These are phyloP conservation scores for Aquilaria malaccensis DNA, from an alignment of 345 rosid species.

Conservation along the genomic window DNA sequence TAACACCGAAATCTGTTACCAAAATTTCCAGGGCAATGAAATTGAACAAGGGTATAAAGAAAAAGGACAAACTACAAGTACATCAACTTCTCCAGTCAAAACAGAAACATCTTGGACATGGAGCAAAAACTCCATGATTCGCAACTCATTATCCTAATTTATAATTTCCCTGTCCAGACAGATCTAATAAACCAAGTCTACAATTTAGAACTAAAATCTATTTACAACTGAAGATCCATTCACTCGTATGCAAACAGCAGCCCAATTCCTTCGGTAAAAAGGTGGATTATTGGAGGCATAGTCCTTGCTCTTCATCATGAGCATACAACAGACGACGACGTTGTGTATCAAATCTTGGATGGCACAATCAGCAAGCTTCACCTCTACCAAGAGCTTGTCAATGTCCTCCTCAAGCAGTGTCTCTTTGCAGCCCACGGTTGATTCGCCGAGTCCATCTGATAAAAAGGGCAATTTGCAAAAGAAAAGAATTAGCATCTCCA, in stretches of 20 bases:
- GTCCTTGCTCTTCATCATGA: background rate
- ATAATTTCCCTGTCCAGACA: too few species aligned
- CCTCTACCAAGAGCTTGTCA: slow-evolving; percentile 85
- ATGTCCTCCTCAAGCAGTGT: slow-evolving; percentile 76
- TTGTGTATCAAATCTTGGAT: slow-evolving; percentile 1
- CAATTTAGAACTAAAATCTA: background rate
- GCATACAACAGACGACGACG: slow-evolving; percentile 9
- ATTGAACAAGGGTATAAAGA: too few species aligned
- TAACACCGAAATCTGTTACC: too few species aligned
- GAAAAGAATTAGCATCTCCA: background rate
- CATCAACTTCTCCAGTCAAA: too few species aligned
- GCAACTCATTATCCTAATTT: too few species aligned
- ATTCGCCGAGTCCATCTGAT: slow-evolving; percentile 43
- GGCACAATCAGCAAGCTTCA: slow-evolving; percentile 9
- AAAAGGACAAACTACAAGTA: too few species aligned
- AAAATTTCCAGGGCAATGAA: too few species aligned
- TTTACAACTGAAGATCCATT: slow-evolving; percentile 33
- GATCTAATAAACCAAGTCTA: too few species aligned
- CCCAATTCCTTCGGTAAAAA: slow-evolving; percentile 12
- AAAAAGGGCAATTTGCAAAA: slow-evolving; percentile 1
- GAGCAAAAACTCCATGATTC: too few species aligned
- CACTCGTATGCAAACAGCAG: slow-evolving; percentile 33
- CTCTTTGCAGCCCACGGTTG: slow-evolving; percentile 54
- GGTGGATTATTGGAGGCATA: slow-evolving; percentile 9
- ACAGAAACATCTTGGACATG: too few species aligned